A percentile compares a stretch with the other conserved stretches of the same genome.
These are phyloP conservation scores for Polysphondylium violaceum DNA, from an alignment of 78 protist species.

Conservation along the genomic window DNA sequence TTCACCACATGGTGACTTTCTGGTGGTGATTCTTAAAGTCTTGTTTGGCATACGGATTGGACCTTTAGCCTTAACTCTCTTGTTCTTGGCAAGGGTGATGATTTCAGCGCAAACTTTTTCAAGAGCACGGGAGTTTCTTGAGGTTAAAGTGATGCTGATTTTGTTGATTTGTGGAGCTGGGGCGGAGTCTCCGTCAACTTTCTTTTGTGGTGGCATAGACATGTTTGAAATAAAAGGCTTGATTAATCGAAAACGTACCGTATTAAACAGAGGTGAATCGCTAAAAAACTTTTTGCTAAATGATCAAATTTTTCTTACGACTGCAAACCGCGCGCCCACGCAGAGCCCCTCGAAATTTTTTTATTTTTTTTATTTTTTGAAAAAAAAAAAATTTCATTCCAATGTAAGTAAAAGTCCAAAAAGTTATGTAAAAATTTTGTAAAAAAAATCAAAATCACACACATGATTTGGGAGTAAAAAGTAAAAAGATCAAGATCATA, in stretches of 20 bases:
- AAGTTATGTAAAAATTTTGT: not conserved
- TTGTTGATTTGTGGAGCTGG: slow-evolving; percentile 55
- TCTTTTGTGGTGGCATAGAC: slow-evolving; percentile 78
- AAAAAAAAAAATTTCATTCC: slow-evolving; percentile 22
- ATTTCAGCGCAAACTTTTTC: slow-evolving; percentile 98
- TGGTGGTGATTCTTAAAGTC: slow-evolving; percentile 97
- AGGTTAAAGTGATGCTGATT: slow-evolving; percentile 98
- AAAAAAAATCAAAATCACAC: too few relatives aligned
- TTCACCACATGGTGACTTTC: slow-evolving; percentile 99
- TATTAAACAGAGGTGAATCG: slow-evolving; percentile 44
- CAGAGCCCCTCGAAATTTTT: too few relatives aligned
- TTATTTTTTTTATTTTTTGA: not conserved
- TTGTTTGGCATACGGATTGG: slow-evolving; percentile 99
- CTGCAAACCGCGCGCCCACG: too few relatives aligned
- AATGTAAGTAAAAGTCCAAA: not conserved
- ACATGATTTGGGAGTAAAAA: too few relatives aligned
- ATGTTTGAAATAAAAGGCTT: slow-evolving; percentile 58
- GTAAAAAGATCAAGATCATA: too few relatives aligned
- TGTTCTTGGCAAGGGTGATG: slow-evolving; percentile 93
- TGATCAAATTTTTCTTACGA: too few relatives aligned
- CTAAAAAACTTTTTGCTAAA: too few relatives aligned
- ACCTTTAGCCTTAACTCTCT: slow-evolving; percentile 95
- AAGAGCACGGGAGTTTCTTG: slow-evolving; percentile 94
- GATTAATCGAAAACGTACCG: not conserved
- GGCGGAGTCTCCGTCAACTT: slow-evolving; percentile 43